phyloP scores from a whole-genome alignment of 2,329 filamentous ascomycete genomes.

The Ascochyta pisi region DNA sequence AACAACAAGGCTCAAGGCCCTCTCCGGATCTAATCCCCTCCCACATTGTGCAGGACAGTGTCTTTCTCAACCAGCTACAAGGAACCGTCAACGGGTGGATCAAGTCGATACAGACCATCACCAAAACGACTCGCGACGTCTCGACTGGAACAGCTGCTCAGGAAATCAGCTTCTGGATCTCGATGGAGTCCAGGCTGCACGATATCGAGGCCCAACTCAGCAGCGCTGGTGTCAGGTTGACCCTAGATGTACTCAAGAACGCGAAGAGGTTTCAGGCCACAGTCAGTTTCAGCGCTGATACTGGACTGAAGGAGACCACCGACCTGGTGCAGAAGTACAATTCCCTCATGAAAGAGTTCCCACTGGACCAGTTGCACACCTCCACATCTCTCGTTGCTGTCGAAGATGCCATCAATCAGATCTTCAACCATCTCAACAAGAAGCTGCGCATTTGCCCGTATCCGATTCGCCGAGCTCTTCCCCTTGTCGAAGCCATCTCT shows the following conservation, averaged over 20 bases:
- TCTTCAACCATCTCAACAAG: constrained; percentile 96
- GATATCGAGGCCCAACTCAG: constrained; percentile 88
- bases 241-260: constrained; percentile 92
- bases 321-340: constrained; percentile 99
- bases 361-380: constrained; percentile 90
- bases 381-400: constrained; percentile 89
- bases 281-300: constrained; percentile 95
- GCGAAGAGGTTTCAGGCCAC: constrained; percentile 98
- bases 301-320: constrained; percentile 92
- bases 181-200: constrained; percentile 92
- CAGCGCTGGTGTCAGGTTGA: constrained; percentile 87
- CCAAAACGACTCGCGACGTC: constrained; percentile 89
- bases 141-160: constrained; percentile 82
- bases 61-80: constrained; percentile 92
- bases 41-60: constrained; percentile 82
- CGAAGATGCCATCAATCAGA: constrained; percentile 84
- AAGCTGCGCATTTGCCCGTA: constrained; percentile 97
- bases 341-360: constrained; percentile 97
- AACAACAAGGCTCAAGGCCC: constrained; percentile 69
- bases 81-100: constrained; percentile 97
- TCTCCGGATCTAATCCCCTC: constrained; percentile 79
- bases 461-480: constrained; percentile 86
- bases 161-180: constrained; percentile 99
- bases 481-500: constrained; percentile 96
- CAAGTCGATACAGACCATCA: constrained; percentile 96